phyloP scores from a whole-genome alignment of 495 filamentous ascomycete genomes.

The Pseudotulostoma volvatum region DNA sequence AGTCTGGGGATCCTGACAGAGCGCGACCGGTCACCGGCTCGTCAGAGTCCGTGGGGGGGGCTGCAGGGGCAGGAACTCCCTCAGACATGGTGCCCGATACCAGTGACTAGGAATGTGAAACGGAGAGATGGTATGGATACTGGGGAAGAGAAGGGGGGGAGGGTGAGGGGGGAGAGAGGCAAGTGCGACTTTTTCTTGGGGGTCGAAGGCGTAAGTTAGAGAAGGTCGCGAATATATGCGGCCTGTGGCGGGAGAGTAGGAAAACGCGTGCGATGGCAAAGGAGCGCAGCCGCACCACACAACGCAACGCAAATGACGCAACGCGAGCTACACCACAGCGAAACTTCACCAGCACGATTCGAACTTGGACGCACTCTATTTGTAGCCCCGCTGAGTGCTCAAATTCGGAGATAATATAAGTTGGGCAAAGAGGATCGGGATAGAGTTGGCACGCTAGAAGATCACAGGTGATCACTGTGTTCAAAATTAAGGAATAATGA shows the following conservation, averaged over 20 bases:
- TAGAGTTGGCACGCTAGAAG: no score
- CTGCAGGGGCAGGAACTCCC: slow-evolving; percentile 20
- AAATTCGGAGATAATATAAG: no score
- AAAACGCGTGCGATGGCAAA: slow-evolving; percentile 22
- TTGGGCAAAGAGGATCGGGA: no score
- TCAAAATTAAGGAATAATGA: no score
- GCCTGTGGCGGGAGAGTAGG: slow-evolving; percentile 24
- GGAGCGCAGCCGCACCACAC: slow-evolving; percentile 5
- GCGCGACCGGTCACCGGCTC: slow-evolving; percentile 13
- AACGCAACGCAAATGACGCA: slow-evolving; percentile 12
- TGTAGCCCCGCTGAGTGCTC: no score
- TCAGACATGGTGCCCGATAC: slow-evolving; percentile 29
- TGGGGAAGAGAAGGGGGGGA: slow-evolving; percentile 8
- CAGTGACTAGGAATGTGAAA: no score
- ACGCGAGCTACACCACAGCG: slow-evolving; percentile 1
- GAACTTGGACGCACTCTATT: no score
- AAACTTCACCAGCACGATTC: neutral
- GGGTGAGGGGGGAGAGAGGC: slow-evolving; percentile 11
- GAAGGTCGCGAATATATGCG: slow-evolving; percentile 22
- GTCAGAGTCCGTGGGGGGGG: slow-evolving; percentile 17
- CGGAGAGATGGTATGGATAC: neutral
- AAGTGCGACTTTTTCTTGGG: slow-evolving; percentile 13
- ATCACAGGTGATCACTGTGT: no score
- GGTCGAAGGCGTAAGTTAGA: slow-evolving; percentile 15
- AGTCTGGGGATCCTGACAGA: slow-evolving; percentile 9